Conservation (phyloP, 2,329 filamentous ascomycete species). For the Septoria petroselini region DNA sequence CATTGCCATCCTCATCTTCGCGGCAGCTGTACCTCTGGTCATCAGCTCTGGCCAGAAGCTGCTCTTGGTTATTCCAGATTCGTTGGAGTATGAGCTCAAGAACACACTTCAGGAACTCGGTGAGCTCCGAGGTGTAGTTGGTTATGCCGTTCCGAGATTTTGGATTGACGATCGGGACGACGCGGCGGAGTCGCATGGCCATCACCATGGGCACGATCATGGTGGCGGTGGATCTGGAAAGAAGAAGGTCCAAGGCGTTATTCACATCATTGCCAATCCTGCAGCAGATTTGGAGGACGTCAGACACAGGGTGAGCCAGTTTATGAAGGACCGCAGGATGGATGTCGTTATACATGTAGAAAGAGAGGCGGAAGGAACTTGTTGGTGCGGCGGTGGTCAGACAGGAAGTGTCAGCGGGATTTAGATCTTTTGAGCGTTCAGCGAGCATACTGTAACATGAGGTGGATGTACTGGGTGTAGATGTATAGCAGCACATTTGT, state of each 20-base stretch:
- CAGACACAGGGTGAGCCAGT: slow-evolving; percentile 68
- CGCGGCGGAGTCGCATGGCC: slow-evolving; percentile 45
- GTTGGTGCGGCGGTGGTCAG: slow-evolving; percentile 56
- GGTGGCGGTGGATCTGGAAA: slow-evolving; percentile 4
- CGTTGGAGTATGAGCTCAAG: slow-evolving; percentile 82
- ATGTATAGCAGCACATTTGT: neutral
- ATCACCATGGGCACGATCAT: slow-evolving; percentile 30
- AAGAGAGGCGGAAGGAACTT: slow-evolving; percentile 68
- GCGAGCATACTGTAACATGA: neutral
- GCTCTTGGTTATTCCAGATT: slow-evolving; percentile 77
- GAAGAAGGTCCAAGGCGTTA: slow-evolving; percentile 69
- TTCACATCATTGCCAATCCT: slow-evolving; percentile 75
- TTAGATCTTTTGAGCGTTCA: slow-evolving; percentile 1
- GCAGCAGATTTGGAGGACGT: slow-evolving; percentile 78
- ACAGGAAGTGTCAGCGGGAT: slow-evolving; percentile 6
- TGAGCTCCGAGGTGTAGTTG: slow-evolving; percentile 76
- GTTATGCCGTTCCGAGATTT: slow-evolving; percentile 84
- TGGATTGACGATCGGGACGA: slow-evolving; percentile 74
- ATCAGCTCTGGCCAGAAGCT: slow-evolving; percentile 78
- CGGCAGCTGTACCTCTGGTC: slow-evolving; percentile 86
- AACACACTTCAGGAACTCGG: slow-evolving; percentile 81
- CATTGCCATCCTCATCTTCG: slow-evolving; percentile 88
- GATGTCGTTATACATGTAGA: slow-evolving; percentile 87
- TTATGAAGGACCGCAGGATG: slow-evolving; percentile 68
- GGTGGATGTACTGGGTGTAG: neutral